Conservation (phyloP, 345 rosid genomes). For the Brassica carinata region DNA sequence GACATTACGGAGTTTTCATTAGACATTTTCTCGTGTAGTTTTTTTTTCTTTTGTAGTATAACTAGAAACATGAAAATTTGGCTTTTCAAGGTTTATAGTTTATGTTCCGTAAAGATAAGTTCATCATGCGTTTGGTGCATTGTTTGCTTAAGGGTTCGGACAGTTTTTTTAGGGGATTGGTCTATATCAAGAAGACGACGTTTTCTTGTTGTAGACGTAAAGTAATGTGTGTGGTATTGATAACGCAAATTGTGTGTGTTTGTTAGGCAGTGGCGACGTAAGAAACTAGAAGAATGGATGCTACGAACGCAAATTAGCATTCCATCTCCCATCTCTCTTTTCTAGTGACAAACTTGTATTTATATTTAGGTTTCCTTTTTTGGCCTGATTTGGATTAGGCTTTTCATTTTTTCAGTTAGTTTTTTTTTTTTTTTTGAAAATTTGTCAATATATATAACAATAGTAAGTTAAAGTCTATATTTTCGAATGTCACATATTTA, state of each 20-base stretch:
- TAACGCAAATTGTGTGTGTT: constrained; percentile 12
- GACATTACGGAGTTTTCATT: constrained; percentile 10
- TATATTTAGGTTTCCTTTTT: neutral
- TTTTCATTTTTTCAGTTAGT: neutral
- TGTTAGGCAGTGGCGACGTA: constrained; percentile 11
- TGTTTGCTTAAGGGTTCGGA: neutral
- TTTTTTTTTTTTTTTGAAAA: too few species aligned
- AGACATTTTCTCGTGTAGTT: constrained; percentile 5
- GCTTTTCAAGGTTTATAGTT: neutral
- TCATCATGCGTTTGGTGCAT: constrained; percentile 22
- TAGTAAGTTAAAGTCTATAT: neutral
- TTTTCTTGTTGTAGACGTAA: constrained; percentile 14
- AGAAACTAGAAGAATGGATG: neutral
- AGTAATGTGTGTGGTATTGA: neutral
- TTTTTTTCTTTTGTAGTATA: neutral
- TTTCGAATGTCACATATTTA: neutral
- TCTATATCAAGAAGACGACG: constrained; percentile 7
- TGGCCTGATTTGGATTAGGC: neutral
- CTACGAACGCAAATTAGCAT: neutral
- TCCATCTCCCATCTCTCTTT: neutral
- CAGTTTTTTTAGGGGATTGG: neutral
- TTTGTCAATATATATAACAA: neutral
- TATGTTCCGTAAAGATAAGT: constrained; percentile 34
- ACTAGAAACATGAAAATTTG: neutral
- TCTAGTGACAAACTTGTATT: neutral